phyloP scores from a whole-genome alignment of 306 rosid species.

The Trifolium fragiferum region DNA sequence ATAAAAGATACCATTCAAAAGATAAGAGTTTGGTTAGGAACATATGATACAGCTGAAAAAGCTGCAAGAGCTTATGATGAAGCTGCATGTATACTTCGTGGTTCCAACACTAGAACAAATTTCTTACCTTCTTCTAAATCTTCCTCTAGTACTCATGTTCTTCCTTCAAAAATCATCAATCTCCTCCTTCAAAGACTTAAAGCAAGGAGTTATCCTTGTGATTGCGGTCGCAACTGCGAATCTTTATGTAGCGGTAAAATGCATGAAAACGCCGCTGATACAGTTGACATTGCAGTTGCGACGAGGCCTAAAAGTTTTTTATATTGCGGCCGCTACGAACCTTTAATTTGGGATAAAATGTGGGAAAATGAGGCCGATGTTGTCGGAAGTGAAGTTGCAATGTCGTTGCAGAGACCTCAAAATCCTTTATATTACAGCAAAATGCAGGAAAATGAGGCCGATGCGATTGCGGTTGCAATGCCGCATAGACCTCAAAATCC shows the following conservation, averaged over 20 bases:
- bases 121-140: conserved; percentile 87
- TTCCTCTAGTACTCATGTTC: conserved; percentile 64
- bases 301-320: not conserved
- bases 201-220: conserved; percentile 54
- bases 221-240: not conserved
- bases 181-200: conserved; percentile 86
- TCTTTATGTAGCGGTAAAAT: not conserved
- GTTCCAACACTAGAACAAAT: conserved; percentile 85
- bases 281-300: not conserved
- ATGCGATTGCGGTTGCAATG: not conserved
- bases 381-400: not conserved
- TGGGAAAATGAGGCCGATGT: not conserved
- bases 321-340: not conserved
- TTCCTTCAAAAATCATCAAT: conserved; percentile 88
- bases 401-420: not conserved
- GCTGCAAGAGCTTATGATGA: conserved; percentile 98
- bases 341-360: not conserved
- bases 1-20: conserved; percentile 92
- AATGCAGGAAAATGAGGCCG: not conserved
- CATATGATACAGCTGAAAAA: conserved; percentile 94
- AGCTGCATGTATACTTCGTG: conserved; percentile 93
- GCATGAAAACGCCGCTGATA: not conserved
- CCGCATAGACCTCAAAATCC: not conserved
- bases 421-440: not conserved
- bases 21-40: conserved; percentile 97